Base-by-base conservation (phyloP, 208 protist species). In the Crithidia thermophila region DNA sequence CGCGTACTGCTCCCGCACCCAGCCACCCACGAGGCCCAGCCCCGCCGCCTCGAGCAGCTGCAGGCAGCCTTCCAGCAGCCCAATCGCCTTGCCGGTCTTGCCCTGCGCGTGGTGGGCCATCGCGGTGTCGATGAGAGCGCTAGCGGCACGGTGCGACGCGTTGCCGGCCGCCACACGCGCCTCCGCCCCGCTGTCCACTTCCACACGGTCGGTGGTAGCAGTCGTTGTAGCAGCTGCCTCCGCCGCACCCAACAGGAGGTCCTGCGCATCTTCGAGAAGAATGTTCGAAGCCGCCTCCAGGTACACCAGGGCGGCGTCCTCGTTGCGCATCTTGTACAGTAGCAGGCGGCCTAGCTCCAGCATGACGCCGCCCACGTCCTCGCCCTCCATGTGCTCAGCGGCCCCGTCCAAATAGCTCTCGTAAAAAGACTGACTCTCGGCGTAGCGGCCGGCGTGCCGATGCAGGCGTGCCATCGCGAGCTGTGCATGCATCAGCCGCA, bases 291-390 rank as follows among this genome's bases (percentile, higher is more conserved):
- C 82, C 11, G 81, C 70, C 67, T 91, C 72, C n/a, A 94, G 69
- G 52, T 94, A 94, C 6, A 87, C 51, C 8, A 91, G 40, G 28
- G 56, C 68, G 20, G 60, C 62, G 6, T 69, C 60, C 36, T 53
- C 28, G 43, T 59, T 50, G 14, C 33, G 14, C 25, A 69, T 23
- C 60, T 84, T 68, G 67, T 82, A 82, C 16, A 72, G 47, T 20
- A 94, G 63, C 37, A 94, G 39, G 20, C 85, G 80, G 28, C 88
- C 88, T 50, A 94, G 72, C 45, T 94, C 85, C 43, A 90, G 74
- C 81, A 90, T 81, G 25, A 67, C 66, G 7, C 63, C 84, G 50
- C 88, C 74, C 20, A 69, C 77, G 58, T 91, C 83, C 36, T 82
- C 69, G 33, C 51, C 62, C 50, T 82, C 70, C 31, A 74, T 71